Evolutionary conservation across 139 green algal species (phyloP), one percentile per base, ranked within the genome.

Genomic region (Coelastrella sp.): DNA sequence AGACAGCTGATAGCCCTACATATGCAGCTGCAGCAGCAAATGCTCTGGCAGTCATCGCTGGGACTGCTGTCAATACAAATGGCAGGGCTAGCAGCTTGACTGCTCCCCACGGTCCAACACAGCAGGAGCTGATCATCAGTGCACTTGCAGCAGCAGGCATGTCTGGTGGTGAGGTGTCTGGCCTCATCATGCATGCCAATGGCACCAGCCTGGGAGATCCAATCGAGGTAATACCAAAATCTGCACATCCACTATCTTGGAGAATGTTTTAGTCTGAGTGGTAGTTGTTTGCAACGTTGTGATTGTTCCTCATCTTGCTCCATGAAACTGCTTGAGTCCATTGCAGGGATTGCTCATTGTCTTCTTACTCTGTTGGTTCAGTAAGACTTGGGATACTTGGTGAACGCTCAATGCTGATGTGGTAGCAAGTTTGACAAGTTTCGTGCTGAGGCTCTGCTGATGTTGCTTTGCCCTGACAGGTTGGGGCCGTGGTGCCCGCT

Each of bases 101-200:
- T 0, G 97, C 97, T 4, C 97, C 97, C n/a, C 98, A 97, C 79
- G 97, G 97, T 5, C 97, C 97, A 3, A 91, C 94, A 11, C 97
- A 99, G 91, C 97, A 98, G 89, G 92, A 93, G 0, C 96, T 98
- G 3, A 95, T 98, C 19, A 88, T 89, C 0, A 68, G 64, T 13
- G 96, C 95, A 0, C 90, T 98, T 73, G 75, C 73, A n/a, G 89
- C 79, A 10, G 93, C 94, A 17, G 65, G 74, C 4, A n/a, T 95
- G 54, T 7, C 64, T 3, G 60, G 61, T 2, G 3, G 5, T 57
- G 79, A 89, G 20, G 47, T 89, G 3, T 59, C 66, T 10, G 81
- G 61, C 16, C 85, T 98, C 61, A 89, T 95, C 17, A 90, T 98
- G 92, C 96, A 98, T 87, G 97, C 97, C 81, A 99, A 97, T 17